Percentiles rank a stretch among this genome's conserved stretches.
Conservation (phyloP, 2,329 filamentous ascomycete genomes). For the Clonostachys rhizophaga region DNA sequence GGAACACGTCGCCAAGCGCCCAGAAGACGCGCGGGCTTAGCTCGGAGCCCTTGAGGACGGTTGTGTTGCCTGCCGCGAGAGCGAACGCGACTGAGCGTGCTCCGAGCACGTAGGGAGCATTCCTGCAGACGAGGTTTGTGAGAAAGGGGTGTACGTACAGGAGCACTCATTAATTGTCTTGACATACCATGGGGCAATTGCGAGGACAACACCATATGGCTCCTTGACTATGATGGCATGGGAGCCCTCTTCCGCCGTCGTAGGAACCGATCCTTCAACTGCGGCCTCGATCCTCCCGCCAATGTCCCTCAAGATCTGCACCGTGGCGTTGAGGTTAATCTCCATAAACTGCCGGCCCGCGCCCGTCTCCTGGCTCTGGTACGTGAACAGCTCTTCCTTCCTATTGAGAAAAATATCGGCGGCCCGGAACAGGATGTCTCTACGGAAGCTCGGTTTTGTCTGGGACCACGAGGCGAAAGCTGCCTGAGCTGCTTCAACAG, state of each 20-base stretch:
- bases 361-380: slow-evolving; percentile 50
- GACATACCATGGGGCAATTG: slow-evolving; percentile 72
- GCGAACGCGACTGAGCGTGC: slow-evolving; percentile 54
- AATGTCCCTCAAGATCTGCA: slow-evolving; percentile 34
- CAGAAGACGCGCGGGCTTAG: slow-evolving; percentile 59
- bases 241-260: slow-evolving; percentile 19
- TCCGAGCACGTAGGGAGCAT: slow-evolving; percentile 52
- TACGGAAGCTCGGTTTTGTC: slow-evolving; percentile 53
- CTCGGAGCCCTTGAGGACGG: slow-evolving; percentile 69
- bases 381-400: slow-evolving; percentile 53
- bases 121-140: slow-evolving; percentile 30
- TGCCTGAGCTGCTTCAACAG: slow-evolving; percentile 50
- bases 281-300: slow-evolving; percentile 31
- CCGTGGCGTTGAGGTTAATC: slow-evolving; percentile 29
- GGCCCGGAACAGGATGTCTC: slow-evolving; percentile 66
- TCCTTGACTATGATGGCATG: slow-evolving; percentile 65
- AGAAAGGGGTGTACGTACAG: background rate
- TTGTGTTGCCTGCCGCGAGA: slow-evolving; percentile 74
- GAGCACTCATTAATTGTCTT: slow-evolving; percentile 7
- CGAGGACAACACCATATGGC: slow-evolving; percentile 74
- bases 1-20: slow-evolving; percentile 58
- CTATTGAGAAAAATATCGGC: slow-evolving; percentile 59
- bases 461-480: slow-evolving; percentile 68
- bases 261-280: slow-evolving; percentile 26
- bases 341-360: slow-evolving; percentile 27